Percentiles rank a stretch among this genome's conserved stretches.
phyloP scores from a whole-genome alignment of 2,329 filamentous ascomycete genomes.

The Colletotrichum sp. region DNA sequence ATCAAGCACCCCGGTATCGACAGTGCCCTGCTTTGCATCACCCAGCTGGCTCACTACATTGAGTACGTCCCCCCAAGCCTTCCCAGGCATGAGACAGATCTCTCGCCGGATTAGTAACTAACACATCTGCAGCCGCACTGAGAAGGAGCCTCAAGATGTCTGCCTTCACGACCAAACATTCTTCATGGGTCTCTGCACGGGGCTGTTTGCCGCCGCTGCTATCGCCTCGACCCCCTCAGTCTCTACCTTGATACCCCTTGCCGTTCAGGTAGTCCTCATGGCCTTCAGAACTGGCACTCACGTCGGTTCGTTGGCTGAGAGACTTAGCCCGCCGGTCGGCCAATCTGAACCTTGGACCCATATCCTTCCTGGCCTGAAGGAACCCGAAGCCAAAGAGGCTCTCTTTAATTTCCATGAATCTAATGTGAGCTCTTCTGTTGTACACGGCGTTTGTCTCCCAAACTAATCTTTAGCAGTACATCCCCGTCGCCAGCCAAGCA shows the following conservation, averaged over 20 bases:
- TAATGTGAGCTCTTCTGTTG: constrained; percentile 42
- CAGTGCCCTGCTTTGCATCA: constrained; percentile 67
- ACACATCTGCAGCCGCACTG: constrained; percentile 46
- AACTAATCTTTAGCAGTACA: constrained; percentile 33
- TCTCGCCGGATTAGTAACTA: constrained; percentile 24
- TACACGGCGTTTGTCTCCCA: neutral
- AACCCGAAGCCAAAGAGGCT: constrained; percentile 53
- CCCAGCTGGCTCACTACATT: constrained; percentile 73
- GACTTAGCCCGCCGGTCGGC: constrained; percentile 42
- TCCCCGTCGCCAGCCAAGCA: constrained; percentile 48
- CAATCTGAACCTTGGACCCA: constrained; percentile 69
- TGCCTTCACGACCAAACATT: constrained; percentile 54
- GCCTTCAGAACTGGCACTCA: constrained; percentile 69
- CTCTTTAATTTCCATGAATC: constrained; percentile 63
- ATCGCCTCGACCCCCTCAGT: constrained; percentile 68
- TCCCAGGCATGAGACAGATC: neutral
- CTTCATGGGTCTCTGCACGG: constrained; percentile 71
- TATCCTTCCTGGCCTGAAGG: constrained; percentile 62
- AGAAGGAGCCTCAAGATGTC: constrained; percentile 61
- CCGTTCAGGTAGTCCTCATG: constrained; percentile 67
- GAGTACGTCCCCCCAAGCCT: constrained; percentile 53
- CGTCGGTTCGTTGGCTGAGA: constrained; percentile 55
- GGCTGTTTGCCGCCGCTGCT: constrained; percentile 72
- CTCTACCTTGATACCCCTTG: constrained; percentile 65
- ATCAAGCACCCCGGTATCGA: constrained; percentile 67